These are phyloP conservation scores for Aspergillus candidus DNA, from an alignment of 2,329 filamentous ascomycete genomes.

Conservation along the genomic window DNA sequence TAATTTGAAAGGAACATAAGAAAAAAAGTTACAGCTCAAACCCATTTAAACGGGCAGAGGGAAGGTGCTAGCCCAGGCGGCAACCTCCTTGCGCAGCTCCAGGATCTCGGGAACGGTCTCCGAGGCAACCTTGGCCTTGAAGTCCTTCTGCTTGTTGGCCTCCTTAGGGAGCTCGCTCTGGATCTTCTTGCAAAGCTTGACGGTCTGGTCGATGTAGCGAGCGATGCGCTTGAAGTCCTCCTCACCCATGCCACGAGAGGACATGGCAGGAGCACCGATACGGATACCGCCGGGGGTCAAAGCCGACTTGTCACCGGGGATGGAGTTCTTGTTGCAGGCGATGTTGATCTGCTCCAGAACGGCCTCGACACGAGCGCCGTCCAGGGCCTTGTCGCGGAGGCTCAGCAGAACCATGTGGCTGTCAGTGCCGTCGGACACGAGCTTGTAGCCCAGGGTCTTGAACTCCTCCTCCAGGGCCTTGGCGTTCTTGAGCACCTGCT, in stretches of 20 bases:
- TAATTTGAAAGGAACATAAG: conserved; percentile 6
- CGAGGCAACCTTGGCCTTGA: conserved; percentile 82
- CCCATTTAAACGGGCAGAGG: conserved; percentile 62
- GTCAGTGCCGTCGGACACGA: conserved; percentile 92
- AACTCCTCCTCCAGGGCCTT: conserved; percentile 77
- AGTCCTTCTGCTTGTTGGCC: conserved; percentile 99
- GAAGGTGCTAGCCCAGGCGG: conserved; percentile 80
- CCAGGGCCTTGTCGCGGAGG: conserved; percentile 79
- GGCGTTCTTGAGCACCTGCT: conserved; percentile 82
- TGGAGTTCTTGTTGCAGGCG: conserved; percentile 99
- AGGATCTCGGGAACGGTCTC: conserved; percentile 78
- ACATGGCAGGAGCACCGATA: conserved; percentile 97
- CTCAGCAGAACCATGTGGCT: conserved; percentile 94
- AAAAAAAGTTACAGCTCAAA: conserved; percentile 16
- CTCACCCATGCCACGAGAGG: conserved; percentile 84
- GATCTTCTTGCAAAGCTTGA: conserved; percentile 85
- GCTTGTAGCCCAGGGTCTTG: conserved; percentile 65
- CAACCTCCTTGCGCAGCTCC: conserved; percentile 81
- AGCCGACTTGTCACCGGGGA: conserved; percentile 94
- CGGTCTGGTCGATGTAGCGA: conserved; percentile 77
- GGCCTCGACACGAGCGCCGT: conserved; percentile 87
- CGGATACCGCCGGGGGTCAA: conserved; percentile 91
- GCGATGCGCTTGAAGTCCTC: conserved; percentile 89
- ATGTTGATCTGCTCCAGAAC: conserved; percentile 98
- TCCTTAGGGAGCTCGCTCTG: conserved; percentile 85